Conservation (phyloP, 306 rosid genomes). For the Acacia confusa region DNA sequence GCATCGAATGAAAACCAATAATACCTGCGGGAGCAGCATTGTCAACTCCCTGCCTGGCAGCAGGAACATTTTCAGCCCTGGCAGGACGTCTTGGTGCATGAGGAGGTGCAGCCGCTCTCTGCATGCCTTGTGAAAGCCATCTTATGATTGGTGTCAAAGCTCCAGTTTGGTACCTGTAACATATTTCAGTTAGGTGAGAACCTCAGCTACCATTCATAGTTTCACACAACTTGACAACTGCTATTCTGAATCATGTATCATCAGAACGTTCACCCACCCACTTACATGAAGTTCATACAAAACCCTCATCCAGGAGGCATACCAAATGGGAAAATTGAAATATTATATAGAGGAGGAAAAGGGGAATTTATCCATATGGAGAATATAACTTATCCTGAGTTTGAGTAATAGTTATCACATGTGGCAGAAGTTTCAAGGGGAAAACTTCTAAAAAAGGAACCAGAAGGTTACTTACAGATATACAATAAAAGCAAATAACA, state of each 20-base stretch:
- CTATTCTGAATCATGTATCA: neutral
- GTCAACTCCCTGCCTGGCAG: slow-evolving; percentile 64
- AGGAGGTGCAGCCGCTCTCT: slow-evolving; percentile 94
- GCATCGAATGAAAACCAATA: slow-evolving; percentile 24
- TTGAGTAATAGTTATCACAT: slow-evolving; percentile 4
- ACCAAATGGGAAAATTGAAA: slow-evolving; percentile 6
- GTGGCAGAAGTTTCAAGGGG: slow-evolving; percentile 13
- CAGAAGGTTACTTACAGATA: slow-evolving; percentile 68
- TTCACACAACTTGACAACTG: slow-evolving; percentile 3
- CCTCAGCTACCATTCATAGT: slow-evolving; percentile 29
- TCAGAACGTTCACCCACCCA: neutral
- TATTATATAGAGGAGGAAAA: neutral
- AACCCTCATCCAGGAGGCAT: neutral
- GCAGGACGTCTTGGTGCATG: slow-evolving; percentile 78
- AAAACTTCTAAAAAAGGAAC: neutral
- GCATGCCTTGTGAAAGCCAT: slow-evolving; percentile 97
- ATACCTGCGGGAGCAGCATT: slow-evolving; percentile 79
- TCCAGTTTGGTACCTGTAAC: slow-evolving; percentile 89
- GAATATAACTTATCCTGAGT: neutral
- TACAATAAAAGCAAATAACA: slow-evolving; percentile 74
- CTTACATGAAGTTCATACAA: neutral
- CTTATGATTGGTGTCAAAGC: slow-evolving; percentile 80
- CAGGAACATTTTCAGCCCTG: slow-evolving; percentile 70
- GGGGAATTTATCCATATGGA: slow-evolving; percentile 7
- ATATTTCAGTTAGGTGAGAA: slow-evolving; percentile 32